These are phyloP conservation scores for Geotrichum phurueaensis DNA, from an alignment of 1,139 yeast genomes.

Conservation along the genomic window DNA sequence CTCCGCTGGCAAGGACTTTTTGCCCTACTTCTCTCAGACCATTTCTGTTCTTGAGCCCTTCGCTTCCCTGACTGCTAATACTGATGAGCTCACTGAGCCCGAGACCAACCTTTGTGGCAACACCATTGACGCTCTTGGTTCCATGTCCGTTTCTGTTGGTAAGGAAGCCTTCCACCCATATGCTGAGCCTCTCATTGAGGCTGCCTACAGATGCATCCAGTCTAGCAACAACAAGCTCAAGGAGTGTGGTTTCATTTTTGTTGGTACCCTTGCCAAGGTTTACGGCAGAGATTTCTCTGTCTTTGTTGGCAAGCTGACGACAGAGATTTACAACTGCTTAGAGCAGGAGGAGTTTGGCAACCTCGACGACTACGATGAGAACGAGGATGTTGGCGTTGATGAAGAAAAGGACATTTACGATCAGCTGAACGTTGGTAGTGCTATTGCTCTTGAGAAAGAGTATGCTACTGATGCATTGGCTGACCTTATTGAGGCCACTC, in stretches of 20 bases:
- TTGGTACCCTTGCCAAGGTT: conserved; percentile 90
- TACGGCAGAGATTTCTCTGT: conserved; percentile 87
- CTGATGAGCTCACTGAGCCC: conserved; percentile 33
- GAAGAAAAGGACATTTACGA: conserved; percentile 51
- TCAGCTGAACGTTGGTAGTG: conserved; percentile 81
- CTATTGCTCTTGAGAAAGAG: conserved; percentile 94
- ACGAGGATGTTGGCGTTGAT: conserved; percentile 26
- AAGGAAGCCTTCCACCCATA: conserved; percentile 77
- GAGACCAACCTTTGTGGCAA: conserved; percentile 63
- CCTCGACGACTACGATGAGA: conserved; percentile 32
- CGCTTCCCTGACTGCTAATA: conserved; percentile 44
- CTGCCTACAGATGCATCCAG: conserved; percentile 74
- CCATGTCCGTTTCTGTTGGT: conserved; percentile 96
- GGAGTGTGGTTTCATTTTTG: conserved; percentile 93
- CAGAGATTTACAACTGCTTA: conserved; percentile 76
- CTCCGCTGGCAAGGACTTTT: conserved; percentile 83
- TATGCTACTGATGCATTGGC: conserved; percentile 91
- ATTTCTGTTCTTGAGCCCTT: conserved; percentile 77
- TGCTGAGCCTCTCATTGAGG: conserved; percentile 84
- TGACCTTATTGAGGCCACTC: conserved; percentile 83
- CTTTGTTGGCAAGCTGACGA: conserved; percentile 74
- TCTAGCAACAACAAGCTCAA: conserved; percentile 79
- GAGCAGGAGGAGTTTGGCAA: conserved; percentile 52
- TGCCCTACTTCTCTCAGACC: conserved; percentile 79
- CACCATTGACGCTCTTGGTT: conserved; percentile 87